These are phyloP conservation scores for Apiotrichum montevideense DNA, from an alignment of 1,284 basidiomycete species.

Conservation along the genomic window DNA sequence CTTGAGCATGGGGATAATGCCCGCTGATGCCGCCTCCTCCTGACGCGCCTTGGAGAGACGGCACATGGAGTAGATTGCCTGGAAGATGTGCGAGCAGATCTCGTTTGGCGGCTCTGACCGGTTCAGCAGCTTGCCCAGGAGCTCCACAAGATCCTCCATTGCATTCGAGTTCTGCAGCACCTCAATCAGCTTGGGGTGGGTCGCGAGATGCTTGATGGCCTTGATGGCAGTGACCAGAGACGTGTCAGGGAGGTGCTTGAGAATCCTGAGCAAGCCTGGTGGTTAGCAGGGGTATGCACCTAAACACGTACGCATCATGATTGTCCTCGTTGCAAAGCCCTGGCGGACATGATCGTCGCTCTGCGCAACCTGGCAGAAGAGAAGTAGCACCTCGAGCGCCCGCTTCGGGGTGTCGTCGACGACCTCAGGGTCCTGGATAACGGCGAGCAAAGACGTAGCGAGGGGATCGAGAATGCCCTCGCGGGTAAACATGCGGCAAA, in stretches of 20 bases:
- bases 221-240: constrained; percentile 84
- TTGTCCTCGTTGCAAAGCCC: constrained; percentile 80
- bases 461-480: constrained; percentile 91
- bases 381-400: constrained; percentile 81
- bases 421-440: constrained; percentile 65
- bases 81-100: constrained; percentile 74
- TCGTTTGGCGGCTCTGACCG: constrained; percentile 72
- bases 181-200: constrained; percentile 81
- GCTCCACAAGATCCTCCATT: constrained; percentile 78
- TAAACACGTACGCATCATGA: constrained; percentile 69
- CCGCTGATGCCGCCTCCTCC: constrained; percentile 93
- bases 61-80: constrained; percentile 90
- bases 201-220: constrained; percentile 91
- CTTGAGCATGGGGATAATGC: constrained; percentile 85
- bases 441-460: constrained; percentile 78
- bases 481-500: constrained; percentile 94
- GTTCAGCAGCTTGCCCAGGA: constrained; percentile 72
- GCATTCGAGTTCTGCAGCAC: constrained; percentile 93
- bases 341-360: constrained; percentile 86
- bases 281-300: neutral
- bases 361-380: constrained; percentile 93
- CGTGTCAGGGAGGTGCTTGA: constrained; percentile 72
- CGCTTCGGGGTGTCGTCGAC: constrained; percentile 73
- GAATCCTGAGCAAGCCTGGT: constrained; percentile 74
- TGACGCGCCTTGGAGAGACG: constrained; percentile 88